phyloP scores from a whole-genome alignment of 2,329 filamentous ascomycete species.

The Talaromyces rugulosus region DNA sequence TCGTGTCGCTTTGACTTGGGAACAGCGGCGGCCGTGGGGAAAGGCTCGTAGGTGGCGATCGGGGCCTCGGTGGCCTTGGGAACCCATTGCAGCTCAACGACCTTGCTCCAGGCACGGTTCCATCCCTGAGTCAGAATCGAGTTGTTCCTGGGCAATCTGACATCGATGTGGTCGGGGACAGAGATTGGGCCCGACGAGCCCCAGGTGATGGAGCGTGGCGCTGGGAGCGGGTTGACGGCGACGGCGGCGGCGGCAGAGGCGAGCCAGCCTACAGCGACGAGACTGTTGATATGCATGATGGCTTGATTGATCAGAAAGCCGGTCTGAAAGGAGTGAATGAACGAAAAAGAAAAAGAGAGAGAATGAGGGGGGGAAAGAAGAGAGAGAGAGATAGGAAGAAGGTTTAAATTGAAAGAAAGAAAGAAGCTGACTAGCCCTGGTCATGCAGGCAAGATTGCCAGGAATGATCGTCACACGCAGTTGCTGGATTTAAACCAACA shows the following conservation, averaged over 20 bases:
- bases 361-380: background rate
- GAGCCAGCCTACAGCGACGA: slow-evolving; percentile 27
- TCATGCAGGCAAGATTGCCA: background rate
- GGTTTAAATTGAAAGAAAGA: background rate
- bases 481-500: background rate
- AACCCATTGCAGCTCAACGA: slow-evolving; percentile 50
- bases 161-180: slow-evolving; percentile 34
- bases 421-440: background rate
- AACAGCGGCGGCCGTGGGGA: slow-evolving; percentile 39
- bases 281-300: slow-evolving; percentile 12
- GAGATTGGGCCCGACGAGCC: slow-evolving; percentile 47
- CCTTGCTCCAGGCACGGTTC: slow-evolving; percentile 46
- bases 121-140: slow-evolving; percentile 45
- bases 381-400: background rate
- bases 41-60: slow-evolving; percentile 47
- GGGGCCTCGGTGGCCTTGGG: slow-evolving; percentile 52
- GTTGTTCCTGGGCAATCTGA: slow-evolving; percentile 33
- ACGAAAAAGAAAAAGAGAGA: background rate
- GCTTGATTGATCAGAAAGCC: background rate
- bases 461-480: slow-evolving; percentile 1
- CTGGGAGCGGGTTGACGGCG: slow-evolving; percentile 52
- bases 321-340: background rate
- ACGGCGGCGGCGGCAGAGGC: slow-evolving; percentile 41
- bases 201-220: slow-evolving; percentile 52
- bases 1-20: slow-evolving; percentile 26